Evolutionary conservation across 2,329 filamentous ascomycete genomes (phyloP), one percentile per base, ranked within the genome.

Genomic region (Berkeleyomyces rouxiae): DNA sequence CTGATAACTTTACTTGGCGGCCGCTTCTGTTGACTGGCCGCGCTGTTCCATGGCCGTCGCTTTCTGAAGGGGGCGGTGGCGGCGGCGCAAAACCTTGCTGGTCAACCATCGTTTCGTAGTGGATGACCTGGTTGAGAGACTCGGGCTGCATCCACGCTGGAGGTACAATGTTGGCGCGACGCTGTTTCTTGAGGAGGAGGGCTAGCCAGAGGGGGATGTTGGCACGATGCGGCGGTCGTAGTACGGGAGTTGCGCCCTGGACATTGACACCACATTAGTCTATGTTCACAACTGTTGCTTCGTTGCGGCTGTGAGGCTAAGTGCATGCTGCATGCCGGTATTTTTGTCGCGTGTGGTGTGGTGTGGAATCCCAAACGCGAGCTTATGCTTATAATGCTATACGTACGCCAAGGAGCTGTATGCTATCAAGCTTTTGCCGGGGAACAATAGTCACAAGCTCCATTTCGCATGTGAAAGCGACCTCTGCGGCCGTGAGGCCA

Each of bases 391-490:
- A n/a, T 7, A 10, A 4, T 61, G 65, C 62, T 37, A 70, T 64
- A 82, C 86, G 78, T 78, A 97, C 93, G 67, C 86, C 85, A 62
- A 99, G 82, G 66, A 99, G 81, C 68, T 88, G 80, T 66, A 99
- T 87, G 68, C 83, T 83, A 67, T 96, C 90, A 61, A 99, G 84
- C 67, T 88, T 83, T 73, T 97, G 91, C 61, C 93, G 88, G 43
- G 93, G 93, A 59, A 97, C 84, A 31, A 99, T 82, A 0, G 91
- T 96, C 63, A 99, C 87, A 69, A 90, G 82, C 76, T 97, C 92
- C 90, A 96, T 97, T 76, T 99, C 93, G 74, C 91, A 96, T 37
- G 97, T 78, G 71, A 97, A 99, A 59, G 90, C 88, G 55, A 95
- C 87, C 76, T 99, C 93, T 67, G 88, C 79, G 65, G 93, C 90